A percentile compares a stretch with the other conserved stretches of the same genome.
phyloP scores from a whole-genome alignment of 1,284 basidiomycete genomes.

The Austroboletus olivaceoglutinosus region DNA sequence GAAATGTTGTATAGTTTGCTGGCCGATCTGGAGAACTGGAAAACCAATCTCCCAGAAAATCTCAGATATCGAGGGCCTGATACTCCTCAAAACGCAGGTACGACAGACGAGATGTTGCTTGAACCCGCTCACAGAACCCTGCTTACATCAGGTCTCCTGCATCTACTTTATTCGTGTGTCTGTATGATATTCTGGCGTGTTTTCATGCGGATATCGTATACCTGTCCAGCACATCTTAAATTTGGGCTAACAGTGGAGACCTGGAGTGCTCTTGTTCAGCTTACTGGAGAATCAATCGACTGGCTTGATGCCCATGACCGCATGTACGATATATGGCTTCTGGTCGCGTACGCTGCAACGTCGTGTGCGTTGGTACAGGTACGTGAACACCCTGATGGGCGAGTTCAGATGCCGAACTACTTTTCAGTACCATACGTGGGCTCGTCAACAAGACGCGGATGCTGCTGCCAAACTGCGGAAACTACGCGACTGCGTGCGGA shows the following conservation, averaged over 20 bases:
- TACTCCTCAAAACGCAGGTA: constrained; percentile 62
- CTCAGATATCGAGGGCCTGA: constrained; percentile 73
- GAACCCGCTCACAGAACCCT: constrained; percentile 7
- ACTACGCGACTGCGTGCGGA: constrained; percentile 76
- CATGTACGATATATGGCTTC: constrained; percentile 83
- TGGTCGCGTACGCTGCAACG: constrained; percentile 86
- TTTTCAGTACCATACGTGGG: constrained; percentile 87
- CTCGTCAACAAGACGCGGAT: constrained; percentile 72
- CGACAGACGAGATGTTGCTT: constrained; percentile 23
- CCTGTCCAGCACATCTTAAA: constrained; percentile 80
- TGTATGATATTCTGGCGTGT: constrained; percentile 91
- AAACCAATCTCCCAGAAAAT: constrained; percentile 67
- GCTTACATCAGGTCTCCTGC: constrained; percentile 65
- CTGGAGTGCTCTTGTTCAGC: constrained; percentile 71
- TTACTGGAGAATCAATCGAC: constrained; percentile 80
- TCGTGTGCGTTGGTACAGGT: constrained; percentile 90
- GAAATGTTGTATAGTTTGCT: constrained; percentile 69
- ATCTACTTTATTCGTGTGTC: constrained; percentile 83
- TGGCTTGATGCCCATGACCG: constrained; percentile 85
- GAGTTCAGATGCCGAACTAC: constrained; percentile 8
- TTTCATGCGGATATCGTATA: constrained; percentile 92
- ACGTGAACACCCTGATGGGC: constrained; percentile 25
- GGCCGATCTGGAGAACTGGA: constrained; percentile 77
- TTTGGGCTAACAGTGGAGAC: constrained; percentile 78
- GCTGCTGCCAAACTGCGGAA: constrained; percentile 75